These are phyloP conservation scores for Escovopsis sp. DNA, from an alignment of 2,329 filamentous ascomycete species.

Conservation along the genomic window DNA sequence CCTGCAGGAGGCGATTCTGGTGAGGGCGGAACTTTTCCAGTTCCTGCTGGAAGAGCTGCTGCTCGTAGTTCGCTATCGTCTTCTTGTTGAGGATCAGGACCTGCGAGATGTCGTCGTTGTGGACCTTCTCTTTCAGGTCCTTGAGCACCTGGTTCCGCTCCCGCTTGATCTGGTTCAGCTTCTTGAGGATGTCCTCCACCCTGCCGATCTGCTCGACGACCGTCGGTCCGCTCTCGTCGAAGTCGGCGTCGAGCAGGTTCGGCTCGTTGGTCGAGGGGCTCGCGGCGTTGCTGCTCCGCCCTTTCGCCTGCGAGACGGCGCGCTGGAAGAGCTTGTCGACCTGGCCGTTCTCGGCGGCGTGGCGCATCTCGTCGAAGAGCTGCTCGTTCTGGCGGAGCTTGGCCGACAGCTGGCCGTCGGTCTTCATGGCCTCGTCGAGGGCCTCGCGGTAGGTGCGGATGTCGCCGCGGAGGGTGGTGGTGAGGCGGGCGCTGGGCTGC, in stretches of 20 bases:
- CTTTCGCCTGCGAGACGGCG: slow-evolving; percentile 65
- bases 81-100: slow-evolving; percentile 97
- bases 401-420: slow-evolving; percentile 67
- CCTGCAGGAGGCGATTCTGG: slow-evolving; percentile 79
- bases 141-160: slow-evolving; percentile 87
- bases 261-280: slow-evolving; percentile 51
- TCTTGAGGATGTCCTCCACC: slow-evolving; percentile 83
- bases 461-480: slow-evolving; percentile 72
- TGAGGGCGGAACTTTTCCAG: slow-evolving; percentile 94
- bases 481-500: slow-evolving; percentile 82
- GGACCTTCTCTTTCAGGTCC: slow-evolving; percentile 95
- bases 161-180: slow-evolving; percentile 79
- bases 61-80: slow-evolving; percentile 80
- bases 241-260: slow-evolving; percentile 82
- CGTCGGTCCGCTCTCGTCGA: slow-evolving; percentile 62
- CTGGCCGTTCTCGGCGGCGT: slow-evolving; percentile 72
- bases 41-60: slow-evolving; percentile 83
- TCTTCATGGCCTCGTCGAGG: slow-evolving; percentile 74
- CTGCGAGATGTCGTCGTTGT: slow-evolving; percentile 93
- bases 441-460: slow-evolving; percentile 79
- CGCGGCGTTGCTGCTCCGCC: slow-evolving; percentile 42
- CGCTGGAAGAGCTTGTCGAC: slow-evolving; percentile 79
- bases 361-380: slow-evolving; percentile 91
- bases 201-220: slow-evolving; percentile 78
- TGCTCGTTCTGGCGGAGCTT: slow-evolving; percentile 75